Base-by-base conservation (phyloP, 2,329 filamentous ascomycete genomes). In the Diaporthe helianthi region DNA sequence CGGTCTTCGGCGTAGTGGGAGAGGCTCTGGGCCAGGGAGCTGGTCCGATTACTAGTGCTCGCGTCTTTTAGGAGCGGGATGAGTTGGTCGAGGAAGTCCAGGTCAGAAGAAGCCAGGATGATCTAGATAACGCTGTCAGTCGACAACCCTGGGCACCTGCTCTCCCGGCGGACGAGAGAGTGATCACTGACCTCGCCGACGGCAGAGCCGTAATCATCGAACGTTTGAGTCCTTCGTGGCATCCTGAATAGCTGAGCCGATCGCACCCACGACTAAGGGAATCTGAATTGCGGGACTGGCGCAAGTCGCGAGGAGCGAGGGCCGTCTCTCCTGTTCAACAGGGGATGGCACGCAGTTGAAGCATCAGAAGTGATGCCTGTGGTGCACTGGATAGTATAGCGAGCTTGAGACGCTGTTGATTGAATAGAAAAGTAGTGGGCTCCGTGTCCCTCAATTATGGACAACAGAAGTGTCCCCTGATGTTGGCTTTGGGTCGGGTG, bases 1-100 rank as follows among this genome's bases (percentile, higher is more conserved):
- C 94, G 91, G 55, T 96, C 93, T 74, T 91, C 90, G 41, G 94
- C 93, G 79, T 97, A 97, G 74, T 90, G 89, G 54, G 90, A 89
- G 68, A 97, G 85, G 71, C 92, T 92, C 75, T 94, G 91, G 60
- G 94, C 88, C 49, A 99, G 86, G 69, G 90, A 88, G 47, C 85
- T 85, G 8, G 90, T 91, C 76, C 92, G 87, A 77, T 92, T 91
- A 67, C 92, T 90, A 75, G 89, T 85, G 72, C 93, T 89, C 74
- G 93, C 94, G 86, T 98, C 95, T 83, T 94, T 96, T 72, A 99
- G 90, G 2, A 97, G 92, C 12, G 94, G 95, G 58, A 98, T 97
- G 63, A 99, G 84, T 77, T 98, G 95, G 78, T 98, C 96, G 72
- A 99, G 89, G 77, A 98, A 98, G 76, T 99, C 96, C 61, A 91